These are phyloP conservation scores for Emericellopsis atlantica DNA, from an alignment of 2,329 filamentous ascomycete genomes.

Conservation along the genomic window DNA sequence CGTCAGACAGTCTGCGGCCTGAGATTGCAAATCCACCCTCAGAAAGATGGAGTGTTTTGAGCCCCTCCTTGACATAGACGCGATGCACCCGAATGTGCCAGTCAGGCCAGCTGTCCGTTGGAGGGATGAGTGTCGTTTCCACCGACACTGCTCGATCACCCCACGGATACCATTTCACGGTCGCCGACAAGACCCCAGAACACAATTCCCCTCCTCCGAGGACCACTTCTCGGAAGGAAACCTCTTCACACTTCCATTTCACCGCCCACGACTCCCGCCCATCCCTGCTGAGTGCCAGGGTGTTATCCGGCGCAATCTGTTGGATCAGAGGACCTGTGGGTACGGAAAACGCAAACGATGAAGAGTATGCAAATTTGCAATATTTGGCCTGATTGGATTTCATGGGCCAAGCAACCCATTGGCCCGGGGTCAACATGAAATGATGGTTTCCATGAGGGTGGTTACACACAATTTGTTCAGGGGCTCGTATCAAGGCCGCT, in stretches of 20 bases:
- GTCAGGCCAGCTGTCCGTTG: conserved; percentile 40
- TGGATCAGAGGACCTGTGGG: conserved; percentile 19
- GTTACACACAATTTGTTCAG: conserved; percentile 1
- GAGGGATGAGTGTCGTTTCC: conserved; percentile 5
- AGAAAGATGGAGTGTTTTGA: conserved; percentile 3
- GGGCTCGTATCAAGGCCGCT: background rate
- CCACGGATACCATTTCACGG: conserved; percentile 5
- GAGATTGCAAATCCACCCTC: conserved; percentile 7
- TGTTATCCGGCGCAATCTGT: conserved; percentile 24
- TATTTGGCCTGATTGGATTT: conserved; percentile 31
- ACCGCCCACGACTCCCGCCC: conserved; percentile 6
- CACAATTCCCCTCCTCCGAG: background rate
- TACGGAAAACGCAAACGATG: conserved; percentile 30
- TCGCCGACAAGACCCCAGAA: conserved; percentile 1
- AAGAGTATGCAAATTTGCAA: conserved; percentile 34
- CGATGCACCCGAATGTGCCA: conserved; percentile 44
- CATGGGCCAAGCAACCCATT: conserved; percentile 22
- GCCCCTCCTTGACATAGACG: conserved; percentile 1
- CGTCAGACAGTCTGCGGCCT: background rate
- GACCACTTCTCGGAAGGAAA: background rate
- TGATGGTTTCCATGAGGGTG: conserved; percentile 22
- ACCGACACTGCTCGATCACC: conserved; percentile 3
- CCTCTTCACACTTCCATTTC: conserved; percentile 4
- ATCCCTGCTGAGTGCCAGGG: conserved; percentile 5
- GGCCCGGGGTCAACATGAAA: conserved; percentile 21